Base-by-base conservation (phyloP, 2,329 filamentous ascomycete genomes). In the Nannizziopsis barbatae region DNA sequence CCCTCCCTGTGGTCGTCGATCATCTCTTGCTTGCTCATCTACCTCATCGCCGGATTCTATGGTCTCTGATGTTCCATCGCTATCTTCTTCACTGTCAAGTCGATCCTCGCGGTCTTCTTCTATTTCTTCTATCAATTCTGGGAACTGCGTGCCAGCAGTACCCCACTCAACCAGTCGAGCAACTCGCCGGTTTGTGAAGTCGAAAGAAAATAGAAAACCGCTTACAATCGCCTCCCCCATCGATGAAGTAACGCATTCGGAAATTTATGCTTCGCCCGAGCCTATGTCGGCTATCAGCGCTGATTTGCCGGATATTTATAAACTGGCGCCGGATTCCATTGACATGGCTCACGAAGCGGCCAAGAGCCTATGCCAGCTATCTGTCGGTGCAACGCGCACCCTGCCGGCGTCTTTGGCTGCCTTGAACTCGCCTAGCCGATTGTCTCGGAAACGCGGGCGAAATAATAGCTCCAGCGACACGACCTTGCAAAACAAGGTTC, bases 21-120 rank as follows among this genome's bases (percentile, higher is more conserved):
- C 59, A 14, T 76, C 72, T 51, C 62, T 72, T 53, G 70, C 71
- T 49, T 74, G 68, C 48, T 73, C 74, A 17, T 69, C 71, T 39
- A 63, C 63, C 15, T 75, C 71, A 7, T 76, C 73, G 38, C 78
- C 79, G n/a, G 77, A 80, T 54, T 81, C 78, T 31, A 77, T 80
- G 73, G 64, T 80, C 32, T 80, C 77, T 22, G 78, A 81, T 60
- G 70, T 70, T 47, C 77, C 75, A 32, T 71, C 71, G 11, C 66
- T 76, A 51, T 76, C 75, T 53, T 71, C 74, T 30, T 50, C 49
- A 2, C 45, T 22, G 8, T 76, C 73, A 47, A 76, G 63, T 55
- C 68, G 66, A 56, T 66, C 62, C 61, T 77, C 74, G 65, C 74
- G 75, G 62, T 77, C 69, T 14, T 71, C 67, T 4, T 70, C 68